Evolutionary conservation across 148 eudicot genomes (phyloP).

Genomic region (Chenopodium suecicum): DNA sequence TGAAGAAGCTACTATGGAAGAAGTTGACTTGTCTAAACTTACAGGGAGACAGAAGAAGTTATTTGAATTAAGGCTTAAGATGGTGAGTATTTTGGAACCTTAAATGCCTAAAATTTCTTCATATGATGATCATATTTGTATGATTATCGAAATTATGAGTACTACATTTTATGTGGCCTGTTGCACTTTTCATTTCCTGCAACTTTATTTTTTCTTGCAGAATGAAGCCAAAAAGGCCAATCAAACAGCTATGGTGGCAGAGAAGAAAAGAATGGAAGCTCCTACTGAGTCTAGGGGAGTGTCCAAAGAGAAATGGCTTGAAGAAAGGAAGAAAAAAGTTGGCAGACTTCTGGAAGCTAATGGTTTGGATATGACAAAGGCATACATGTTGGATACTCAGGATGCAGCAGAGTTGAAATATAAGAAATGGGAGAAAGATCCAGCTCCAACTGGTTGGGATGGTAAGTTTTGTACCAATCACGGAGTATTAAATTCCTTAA

Average conservation of each 20-base stretch:
- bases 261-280: constrained; percentile 71
- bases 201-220: constrained; percentile 33
- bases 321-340: constrained; percentile 94
- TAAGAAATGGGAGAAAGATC: constrained; percentile 94
- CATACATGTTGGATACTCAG: constrained; percentile 93
- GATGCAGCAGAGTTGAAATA: constrained; percentile 84
- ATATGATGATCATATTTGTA: background rate
- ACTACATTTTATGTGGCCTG: background rate
- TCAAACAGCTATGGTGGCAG: constrained; percentile 80
- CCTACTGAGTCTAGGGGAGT: constrained; percentile 86
- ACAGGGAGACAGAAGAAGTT: constrained; percentile 80
- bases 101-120: background rate
- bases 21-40: constrained; percentile 49
- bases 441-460: constrained; percentile 97
- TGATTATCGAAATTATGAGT: background rate
- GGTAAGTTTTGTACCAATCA: constrained; percentile 42
- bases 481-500: background rate
- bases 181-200: constrained; percentile 2
- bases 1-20: constrained; percentile 35
- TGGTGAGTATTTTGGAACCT: constrained; percentile 43
- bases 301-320: constrained; percentile 96
- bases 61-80: constrained; percentile 80
- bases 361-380: constrained; percentile 90
- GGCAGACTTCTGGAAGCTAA: constrained; percentile 84
- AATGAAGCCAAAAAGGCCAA: constrained; percentile 87